phyloP scores from a whole-genome alignment of 164 flowering plant species.

The grape (Vitis vinifera) region ASM3070453v1 NC_081813.1:11079501-11080000 shows the following conservation, averaged over 20 bases:
- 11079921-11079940: too few species aligned
- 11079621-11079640: slow-evolving; percentile 9
- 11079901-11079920: slow-evolving; percentile 5
- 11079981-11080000: slow-evolving; percentile 8
- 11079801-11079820: not conserved
- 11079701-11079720: slow-evolving; percentile 14
- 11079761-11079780: slow-evolving; percentile 1
- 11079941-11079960: not conserved
- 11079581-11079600: not conserved
- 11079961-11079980: slow-evolving; percentile 6
- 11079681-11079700: slow-evolving; percentile 5
- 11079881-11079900: slow-evolving; percentile 10
- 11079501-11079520: slow-evolving; percentile 5
- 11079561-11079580: too few species aligned
- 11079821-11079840: not conserved
- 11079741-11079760: not conserved
- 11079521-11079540: slow-evolving; percentile 8
- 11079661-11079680: not conserved
- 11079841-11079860: not conserved
- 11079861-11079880: slow-evolving; percentile 8
- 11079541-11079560: not conserved
- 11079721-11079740: not conserved
- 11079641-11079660: not conserved
- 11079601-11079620: too few species aligned
- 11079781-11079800: slow-evolving; percentile 7